Conservation (phyloP, 208 protist species). For the Vickermania spadyakhi region DNA sequence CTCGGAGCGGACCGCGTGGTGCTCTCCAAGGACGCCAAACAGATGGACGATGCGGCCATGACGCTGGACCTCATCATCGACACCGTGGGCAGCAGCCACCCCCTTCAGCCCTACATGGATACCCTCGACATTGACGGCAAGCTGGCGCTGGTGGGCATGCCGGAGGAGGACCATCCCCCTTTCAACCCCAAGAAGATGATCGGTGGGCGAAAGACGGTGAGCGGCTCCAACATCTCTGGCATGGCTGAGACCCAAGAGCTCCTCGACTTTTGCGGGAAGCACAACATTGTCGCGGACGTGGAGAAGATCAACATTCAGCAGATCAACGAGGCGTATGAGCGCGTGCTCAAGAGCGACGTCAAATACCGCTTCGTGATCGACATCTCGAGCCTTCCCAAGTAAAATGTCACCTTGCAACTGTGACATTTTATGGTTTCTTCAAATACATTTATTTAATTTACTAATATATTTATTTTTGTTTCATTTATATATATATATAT, state of each 20-base stretch:
- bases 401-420: no score
- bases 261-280: constrained; percentile 46
- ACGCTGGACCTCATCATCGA: constrained; percentile 33
- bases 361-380: constrained; percentile 44
- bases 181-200: constrained; percentile 18
- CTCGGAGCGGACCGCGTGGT: constrained; percentile 38
- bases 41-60: constrained; percentile 21
- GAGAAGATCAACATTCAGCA: constrained; percentile 33
- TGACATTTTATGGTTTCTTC: no score
- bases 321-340: constrained; percentile 39
- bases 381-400: constrained; percentile 9
- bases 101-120: constrained; percentile 26
- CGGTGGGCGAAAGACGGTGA: constrained; percentile 11
- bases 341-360: constrained; percentile 28
- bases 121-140: constrained; percentile 24
- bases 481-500: constrained; percentile 4
- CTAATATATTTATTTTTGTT: constrained; percentile 10
- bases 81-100: constrained; percentile 26
- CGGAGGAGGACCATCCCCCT: constrained; percentile 21
- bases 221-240: constrained; percentile 37
- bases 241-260: constrained; percentile 50
- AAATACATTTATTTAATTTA: constrained; percentile 1
- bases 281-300: constrained; percentile 30
- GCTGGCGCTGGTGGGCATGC: constrained; percentile 26
- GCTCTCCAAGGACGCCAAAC: constrained; percentile 27